A percentile compares a stretch with the other conserved stretches of the same genome.
These are phyloP conservation scores for Neonothopanus nambi DNA, from an alignment of 1,284 basidiomycete genomes.

Conservation along the genomic window DNA sequence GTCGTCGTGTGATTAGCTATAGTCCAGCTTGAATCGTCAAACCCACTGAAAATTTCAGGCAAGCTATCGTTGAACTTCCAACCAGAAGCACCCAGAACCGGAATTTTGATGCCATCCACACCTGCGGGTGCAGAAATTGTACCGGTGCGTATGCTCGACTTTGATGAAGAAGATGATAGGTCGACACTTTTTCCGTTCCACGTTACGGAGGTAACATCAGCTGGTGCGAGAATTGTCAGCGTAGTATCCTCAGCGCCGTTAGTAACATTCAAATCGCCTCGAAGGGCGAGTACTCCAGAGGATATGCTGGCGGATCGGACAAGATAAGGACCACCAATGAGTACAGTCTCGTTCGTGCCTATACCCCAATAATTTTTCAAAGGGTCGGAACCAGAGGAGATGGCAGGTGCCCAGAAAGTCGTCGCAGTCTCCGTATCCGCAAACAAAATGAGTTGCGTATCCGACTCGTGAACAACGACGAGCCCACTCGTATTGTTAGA, in stretches of 20 bases:
- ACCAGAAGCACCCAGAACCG: slow-evolving; percentile 35
- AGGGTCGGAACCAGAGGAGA: slow-evolving; percentile 30
- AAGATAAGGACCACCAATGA: neutral
- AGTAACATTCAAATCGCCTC: slow-evolving; percentile 46
- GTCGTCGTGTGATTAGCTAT: slow-evolving; percentile 70
- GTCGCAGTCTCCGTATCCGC: slow-evolving; percentile 62
- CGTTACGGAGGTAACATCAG: slow-evolving; percentile 48
- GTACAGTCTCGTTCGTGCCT: slow-evolving; percentile 49
- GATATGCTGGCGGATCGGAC: slow-evolving; percentile 35
- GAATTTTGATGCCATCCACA: neutral
- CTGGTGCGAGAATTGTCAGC: slow-evolving; percentile 54
- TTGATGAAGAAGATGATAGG: slow-evolving; percentile 22
- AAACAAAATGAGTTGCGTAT: slow-evolving; percentile 64
- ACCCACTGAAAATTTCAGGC: slow-evolving; percentile 60
- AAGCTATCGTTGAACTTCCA: slow-evolving; percentile 76
- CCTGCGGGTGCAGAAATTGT: neutral
- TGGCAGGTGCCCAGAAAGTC: slow-evolving; percentile 48
- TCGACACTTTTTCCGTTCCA: slow-evolving; percentile 68
- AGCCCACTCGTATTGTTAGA: slow-evolving; percentile 55
- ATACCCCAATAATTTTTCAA: slow-evolving; percentile 47
- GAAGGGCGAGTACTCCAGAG: slow-evolving; percentile 38
- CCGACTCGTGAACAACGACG: slow-evolving; percentile 64
- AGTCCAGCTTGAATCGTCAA: slow-evolving; percentile 64
- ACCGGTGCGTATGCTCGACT: neutral
- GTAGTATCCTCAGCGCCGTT: slow-evolving; percentile 30